Evolutionary conservation across 352 stramenopile genomes (phyloP).

Genomic region (Phytophthora macrochlamydospora): DNA sequence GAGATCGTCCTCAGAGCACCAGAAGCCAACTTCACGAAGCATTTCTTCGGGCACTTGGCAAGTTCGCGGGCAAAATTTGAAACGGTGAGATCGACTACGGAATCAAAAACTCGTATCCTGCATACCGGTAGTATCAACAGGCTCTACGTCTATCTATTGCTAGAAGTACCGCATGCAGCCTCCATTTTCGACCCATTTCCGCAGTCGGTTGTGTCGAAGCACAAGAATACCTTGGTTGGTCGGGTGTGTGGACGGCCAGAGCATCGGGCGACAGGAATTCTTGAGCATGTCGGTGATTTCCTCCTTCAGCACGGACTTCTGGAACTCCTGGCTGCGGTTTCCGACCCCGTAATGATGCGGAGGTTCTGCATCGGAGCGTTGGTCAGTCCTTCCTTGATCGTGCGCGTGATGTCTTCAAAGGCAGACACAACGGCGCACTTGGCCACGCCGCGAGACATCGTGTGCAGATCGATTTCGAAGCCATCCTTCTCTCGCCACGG

Average conservation of each 20-base stretch:
- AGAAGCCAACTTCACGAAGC: slow-evolving; percentile 63
- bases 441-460: slow-evolving; percentile 62
- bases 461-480: slow-evolving; percentile 77
- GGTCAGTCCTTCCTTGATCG: slow-evolving; percentile 28
- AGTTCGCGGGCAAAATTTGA: neutral
- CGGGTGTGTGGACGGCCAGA: slow-evolving; percentile 56
- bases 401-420: slow-evolving; percentile 47
- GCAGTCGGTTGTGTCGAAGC: slow-evolving; percentile 52
- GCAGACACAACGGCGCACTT: slow-evolving; percentile 76
- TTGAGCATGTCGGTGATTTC: slow-evolving; percentile 61
- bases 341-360: slow-evolving; percentile 78
- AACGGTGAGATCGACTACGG: neutral
- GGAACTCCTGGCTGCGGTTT: slow-evolving; percentile 59
- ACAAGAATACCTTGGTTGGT: slow-evolving; percentile 68
- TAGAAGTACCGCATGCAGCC: slow-evolving; percentile 48
- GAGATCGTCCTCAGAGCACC: slow-evolving; percentile 31
- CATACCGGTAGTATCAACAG: neutral
- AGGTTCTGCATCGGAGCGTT: slow-evolving; percentile 46
- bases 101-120: no score
- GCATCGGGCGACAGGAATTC: slow-evolving; percentile 48
- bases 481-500: slow-evolving; percentile 59
- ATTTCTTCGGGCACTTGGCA: slow-evolving; percentile 14
- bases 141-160: neutral
- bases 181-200: slow-evolving; percentile 60
- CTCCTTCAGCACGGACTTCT: slow-evolving; percentile 61